Evolutionary conservation across 345 rosid genomes (phyloP).

Genomic region (Syzygium aromaticum): DNA sequence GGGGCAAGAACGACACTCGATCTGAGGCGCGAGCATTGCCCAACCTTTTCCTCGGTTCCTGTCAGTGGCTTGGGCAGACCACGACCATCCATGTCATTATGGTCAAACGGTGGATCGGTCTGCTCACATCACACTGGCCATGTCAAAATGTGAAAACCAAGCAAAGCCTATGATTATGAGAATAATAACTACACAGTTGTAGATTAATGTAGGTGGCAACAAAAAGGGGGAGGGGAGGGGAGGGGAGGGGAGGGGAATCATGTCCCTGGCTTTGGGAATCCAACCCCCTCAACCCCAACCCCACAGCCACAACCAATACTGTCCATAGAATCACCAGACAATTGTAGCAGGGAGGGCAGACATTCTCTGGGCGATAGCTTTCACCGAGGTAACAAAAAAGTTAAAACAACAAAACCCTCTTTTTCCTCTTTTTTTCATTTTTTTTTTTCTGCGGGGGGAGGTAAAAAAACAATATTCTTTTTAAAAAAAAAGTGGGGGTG

Average conservation of each 20-base stretch:
- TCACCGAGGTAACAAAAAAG: neutral
- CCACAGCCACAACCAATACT: neutral
- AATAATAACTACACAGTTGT: neutral
- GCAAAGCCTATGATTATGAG: neutral
- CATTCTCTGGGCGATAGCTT: neutral
- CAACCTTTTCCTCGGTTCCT: neutral
- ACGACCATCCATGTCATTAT: neutral
- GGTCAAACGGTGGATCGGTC: neutral
- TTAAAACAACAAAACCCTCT: no score
- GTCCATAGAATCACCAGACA: neutral
- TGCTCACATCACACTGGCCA: neutral
- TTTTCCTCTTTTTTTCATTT: no score
- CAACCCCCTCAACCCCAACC: neutral
- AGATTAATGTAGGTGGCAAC: neutral
- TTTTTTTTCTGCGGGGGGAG: neutral
- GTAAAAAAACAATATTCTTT: no score
- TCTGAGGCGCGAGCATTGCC: neutral
- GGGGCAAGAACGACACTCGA: neutral
- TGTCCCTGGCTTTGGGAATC: neutral
- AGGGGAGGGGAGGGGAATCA: neutral
- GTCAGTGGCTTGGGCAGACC: neutral
- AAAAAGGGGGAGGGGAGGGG: neutral
- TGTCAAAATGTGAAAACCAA: neutral
- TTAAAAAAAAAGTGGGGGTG: neutral
- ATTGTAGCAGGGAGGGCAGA: neutral